Base-by-base conservation (phyloP, 2,329 filamentous ascomycete genomes). In the Fusarium haematococcum region DNA sequence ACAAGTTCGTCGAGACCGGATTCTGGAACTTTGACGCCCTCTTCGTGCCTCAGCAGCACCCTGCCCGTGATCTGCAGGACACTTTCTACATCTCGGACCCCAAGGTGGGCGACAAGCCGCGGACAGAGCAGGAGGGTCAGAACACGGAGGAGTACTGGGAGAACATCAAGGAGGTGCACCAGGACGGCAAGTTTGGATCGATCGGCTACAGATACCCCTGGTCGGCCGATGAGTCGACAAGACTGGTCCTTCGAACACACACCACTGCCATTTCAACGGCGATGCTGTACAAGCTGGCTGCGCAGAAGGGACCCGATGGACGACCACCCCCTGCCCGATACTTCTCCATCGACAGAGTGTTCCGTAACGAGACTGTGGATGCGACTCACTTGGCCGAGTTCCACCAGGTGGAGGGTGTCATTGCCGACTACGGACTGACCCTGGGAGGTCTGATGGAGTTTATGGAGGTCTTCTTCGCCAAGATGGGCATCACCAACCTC, bases 21-120 rank as follows among this genome's bases (percentile, higher is more conserved):
- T 98, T 98, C 91, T 99, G 97, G 95, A 98, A 98, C 85, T 98
- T 98, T 84, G 96, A 98, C 81, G 92, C 95, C 27, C 94, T 99
- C 73, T 98, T 96, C 84, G 96, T 98, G 63, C 96, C 96, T 33
- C 97, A 83, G 85, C 97, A 99, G 88, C 97, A 99, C 84, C 97
- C 97, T 61, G 97, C 97, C 69, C 94, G 97, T 82, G 97, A 99
- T 83, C 89, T 98, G 76, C 97, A 99, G 88, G 97, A 99, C 81
- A 98, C 97, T 66, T 98, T 98, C 88, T 99, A 98, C 87, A 96
- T 98, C 80, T 95, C 95, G 45, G 95, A 99, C 80, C 97, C 97
- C 54, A 88, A 91, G 69, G 85, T 85, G 67, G 95, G 95, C 41
- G 95, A 95, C 80, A 88, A 86, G 78, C 92, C 93, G 27, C 87